Evolutionary conservation across 305 asterid species (phyloP).

Genomic region (Petunia hybrid): DNA sequence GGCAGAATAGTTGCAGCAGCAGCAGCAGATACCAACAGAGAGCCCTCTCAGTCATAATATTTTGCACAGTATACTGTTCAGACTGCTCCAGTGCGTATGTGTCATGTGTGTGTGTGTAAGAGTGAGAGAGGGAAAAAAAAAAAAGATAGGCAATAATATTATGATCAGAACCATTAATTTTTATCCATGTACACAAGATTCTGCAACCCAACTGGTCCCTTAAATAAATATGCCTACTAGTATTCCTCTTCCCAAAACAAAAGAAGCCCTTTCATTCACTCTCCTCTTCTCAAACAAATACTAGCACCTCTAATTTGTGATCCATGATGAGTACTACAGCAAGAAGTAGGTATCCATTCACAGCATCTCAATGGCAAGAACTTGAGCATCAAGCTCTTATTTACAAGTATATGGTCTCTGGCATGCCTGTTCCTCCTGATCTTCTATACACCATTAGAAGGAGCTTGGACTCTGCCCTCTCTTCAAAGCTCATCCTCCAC

Average conservation of each 20-base stretch:
- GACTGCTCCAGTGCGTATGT: neutral
- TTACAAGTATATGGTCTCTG: slow-evolving; percentile 83
- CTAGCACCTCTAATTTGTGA: neutral
- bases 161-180: slow-evolving; percentile 60
- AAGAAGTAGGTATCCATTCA: slow-evolving; percentile 66
- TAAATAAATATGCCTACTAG: slow-evolving; percentile 60
- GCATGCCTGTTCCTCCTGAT: slow-evolving; percentile 85
- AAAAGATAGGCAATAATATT: neutral
- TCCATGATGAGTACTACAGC: slow-evolving; percentile 58
- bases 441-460: slow-evolving; percentile 77
- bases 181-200: slow-evolving; percentile 79
- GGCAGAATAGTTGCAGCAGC: slow-evolving; percentile 65
- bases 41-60: slow-evolving; percentile 62
- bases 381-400: slow-evolving; percentile 92
- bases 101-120: neutral
- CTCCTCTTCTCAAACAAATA: neutral
- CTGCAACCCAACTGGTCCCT: slow-evolving; percentile 89
- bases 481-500: slow-evolving; percentile 65
- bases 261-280: neutral
- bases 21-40: slow-evolving; percentile 42
- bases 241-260: neutral
- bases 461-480: slow-evolving; percentile 66
- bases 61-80: slow-evolving; percentile 58
- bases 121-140: neutral
- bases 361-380: slow-evolving; percentile 88